Conservation (phyloP, 2,329 filamentous ascomycete genomes). For the Penicillium hordei region DNA sequence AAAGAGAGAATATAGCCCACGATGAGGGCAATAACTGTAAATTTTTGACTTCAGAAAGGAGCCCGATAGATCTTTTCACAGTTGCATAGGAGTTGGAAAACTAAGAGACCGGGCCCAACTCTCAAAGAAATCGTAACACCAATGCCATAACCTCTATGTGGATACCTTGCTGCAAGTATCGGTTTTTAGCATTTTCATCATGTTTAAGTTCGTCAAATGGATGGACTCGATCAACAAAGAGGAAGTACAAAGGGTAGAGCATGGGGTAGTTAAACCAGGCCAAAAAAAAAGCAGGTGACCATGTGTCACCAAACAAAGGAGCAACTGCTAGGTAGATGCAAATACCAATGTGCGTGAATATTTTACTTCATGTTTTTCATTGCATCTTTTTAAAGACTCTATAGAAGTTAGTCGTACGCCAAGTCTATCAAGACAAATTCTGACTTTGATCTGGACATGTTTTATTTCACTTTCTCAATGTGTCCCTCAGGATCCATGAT, state of each 20-base stretch:
- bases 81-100: not conserved
- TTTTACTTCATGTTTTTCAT: not conserved
- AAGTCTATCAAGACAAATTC: not conserved
- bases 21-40: not conserved
- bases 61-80: not conserved
- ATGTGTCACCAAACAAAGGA: not conserved
- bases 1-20: not conserved
- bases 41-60: not conserved
- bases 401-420: not conserved
- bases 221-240: not conserved
- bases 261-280: not conserved
- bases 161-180: no score
- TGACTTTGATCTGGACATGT: not conserved
- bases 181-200: no score
- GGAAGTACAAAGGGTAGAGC: not conserved
- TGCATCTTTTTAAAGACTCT: not conserved
- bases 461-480: not conserved
- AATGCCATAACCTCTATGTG: no score
- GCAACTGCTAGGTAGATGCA: not conserved
- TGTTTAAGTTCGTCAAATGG: not conserved
- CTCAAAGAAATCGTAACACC: not conserved
- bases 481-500: not conserved
- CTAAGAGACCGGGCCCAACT: not conserved
- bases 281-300: not conserved
- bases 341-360: no score